Evolutionary conservation across 441 rosid species (phyloP).

Genomic region (Arabidopsis lyrata): DNA sequence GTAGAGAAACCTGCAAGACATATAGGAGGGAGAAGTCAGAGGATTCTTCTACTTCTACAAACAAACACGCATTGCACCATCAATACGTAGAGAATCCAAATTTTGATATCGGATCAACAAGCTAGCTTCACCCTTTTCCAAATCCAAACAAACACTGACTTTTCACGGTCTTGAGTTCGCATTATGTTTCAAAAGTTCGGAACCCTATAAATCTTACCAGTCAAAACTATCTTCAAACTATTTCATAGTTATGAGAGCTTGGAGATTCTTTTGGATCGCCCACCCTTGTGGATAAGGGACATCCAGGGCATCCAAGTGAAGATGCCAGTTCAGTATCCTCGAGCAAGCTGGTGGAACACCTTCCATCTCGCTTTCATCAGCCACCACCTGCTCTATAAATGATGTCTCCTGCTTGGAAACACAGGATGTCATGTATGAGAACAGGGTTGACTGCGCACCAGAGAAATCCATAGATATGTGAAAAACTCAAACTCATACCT

Average conservation of each 20-base stretch:
- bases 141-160: constrained; percentile 1
- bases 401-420: constrained; percentile 70
- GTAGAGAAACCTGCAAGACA: constrained; percentile 9
- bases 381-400: constrained; percentile 89
- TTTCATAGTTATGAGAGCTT: constrained; percentile 57
- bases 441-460: neutral
- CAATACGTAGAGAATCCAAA: neutral
- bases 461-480: constrained; percentile 8
- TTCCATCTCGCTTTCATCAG: constrained; percentile 96
- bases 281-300: constrained; percentile 81
- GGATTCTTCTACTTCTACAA: neutral
- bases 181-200: neutral
- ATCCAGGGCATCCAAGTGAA: constrained; percentile 70
- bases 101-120: neutral
- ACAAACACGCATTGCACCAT: neutral
- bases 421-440: constrained; percentile 14
- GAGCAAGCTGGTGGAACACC: constrained; percentile 75
- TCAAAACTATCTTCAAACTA: constrained; percentile 42
- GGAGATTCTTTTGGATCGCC: constrained; percentile 73
- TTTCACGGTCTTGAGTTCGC: neutral
- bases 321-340: constrained; percentile 91
- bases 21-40: neutral
- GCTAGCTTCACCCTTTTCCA: constrained; percentile 11
- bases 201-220: constrained; percentile 34
- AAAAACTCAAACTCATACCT: constrained; percentile 52